Conservation (phyloP, 1,139 yeast genomes). For the Casaregolazyma lundiana region DNA sequence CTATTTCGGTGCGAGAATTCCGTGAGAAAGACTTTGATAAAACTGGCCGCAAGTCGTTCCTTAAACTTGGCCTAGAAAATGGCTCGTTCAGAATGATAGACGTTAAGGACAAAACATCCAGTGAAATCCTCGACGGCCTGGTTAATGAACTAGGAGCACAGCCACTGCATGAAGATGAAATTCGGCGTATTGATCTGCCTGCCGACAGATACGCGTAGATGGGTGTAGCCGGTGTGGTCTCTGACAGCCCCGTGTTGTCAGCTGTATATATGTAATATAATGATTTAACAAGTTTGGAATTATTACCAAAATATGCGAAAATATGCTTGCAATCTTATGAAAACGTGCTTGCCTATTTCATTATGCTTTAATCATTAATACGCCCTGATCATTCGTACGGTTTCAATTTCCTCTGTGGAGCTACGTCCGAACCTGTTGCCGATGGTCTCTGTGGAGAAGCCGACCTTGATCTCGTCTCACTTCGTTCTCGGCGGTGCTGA, state of each 20-base stretch:
- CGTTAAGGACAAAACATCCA: slow-evolving; percentile 37
- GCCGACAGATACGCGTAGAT: background rate
- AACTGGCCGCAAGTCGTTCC: slow-evolving; percentile 16
- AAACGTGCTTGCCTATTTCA: too few species aligned
- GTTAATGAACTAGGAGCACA: slow-evolving; percentile 35
- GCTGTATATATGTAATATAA: background rate
- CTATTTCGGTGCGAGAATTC: slow-evolving; percentile 47
- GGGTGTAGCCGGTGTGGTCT: background rate
- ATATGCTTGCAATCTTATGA: too few species aligned
- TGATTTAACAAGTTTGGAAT: too few species aligned
- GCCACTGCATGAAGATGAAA: slow-evolving; percentile 32
- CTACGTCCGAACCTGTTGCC: background rate
- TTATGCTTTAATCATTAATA: too few species aligned
- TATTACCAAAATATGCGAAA: too few species aligned
- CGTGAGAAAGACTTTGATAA: slow-evolving; percentile 18
- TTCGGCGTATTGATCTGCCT: slow-evolving; percentile 9
- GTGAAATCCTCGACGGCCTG: slow-evolving; percentile 39
- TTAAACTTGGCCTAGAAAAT: slow-evolving; percentile 25
- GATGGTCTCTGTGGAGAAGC: background rate
- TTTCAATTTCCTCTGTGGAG: background rate
- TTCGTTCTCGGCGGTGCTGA: background rate
- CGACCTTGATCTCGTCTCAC: background rate
- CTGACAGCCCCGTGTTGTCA: background rate
- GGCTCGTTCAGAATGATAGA: slow-evolving; percentile 36
- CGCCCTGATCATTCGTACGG: background rate